Percentiles rank a stretch among this genome's conserved stretches.
Evolutionary conservation across 2,329 filamentous ascomycete genomes (phyloP).

Genomic region (Talaromyces rugulosus): DNA sequence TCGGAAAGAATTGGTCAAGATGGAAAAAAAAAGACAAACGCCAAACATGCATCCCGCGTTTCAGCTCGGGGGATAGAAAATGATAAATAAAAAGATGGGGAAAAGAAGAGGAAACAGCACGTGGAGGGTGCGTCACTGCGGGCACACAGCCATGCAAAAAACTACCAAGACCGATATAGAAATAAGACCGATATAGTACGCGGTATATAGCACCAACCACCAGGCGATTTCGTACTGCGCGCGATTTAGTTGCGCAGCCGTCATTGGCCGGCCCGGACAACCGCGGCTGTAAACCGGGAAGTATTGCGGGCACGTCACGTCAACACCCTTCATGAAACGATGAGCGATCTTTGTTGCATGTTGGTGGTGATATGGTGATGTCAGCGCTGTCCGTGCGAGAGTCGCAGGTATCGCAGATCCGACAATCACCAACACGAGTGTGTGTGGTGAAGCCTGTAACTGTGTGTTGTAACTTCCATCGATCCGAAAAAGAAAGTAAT

Average conservation of each 20-base stretch:
- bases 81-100: not conserved
- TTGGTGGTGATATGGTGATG: not conserved
- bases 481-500: not conserved
- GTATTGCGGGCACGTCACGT: not conserved
- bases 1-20: not conserved
- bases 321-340: not conserved
- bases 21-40: not conserved
- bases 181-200: too few relatives aligned
- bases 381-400: not conserved
- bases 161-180: too few relatives aligned
- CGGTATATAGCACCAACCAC: not conserved
- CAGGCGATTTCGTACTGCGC: not conserved
- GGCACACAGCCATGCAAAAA: not conserved
- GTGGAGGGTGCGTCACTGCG: not conserved
- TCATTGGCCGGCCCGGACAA: not conserved
- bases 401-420: not conserved
- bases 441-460: not conserved
- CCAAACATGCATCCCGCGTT: not conserved
- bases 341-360: not conserved
- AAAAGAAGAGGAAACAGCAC: not conserved
- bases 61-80: not conserved
- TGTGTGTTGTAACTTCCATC: not conserved
- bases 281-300: not conserved
- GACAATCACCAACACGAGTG: not conserved
- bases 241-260: not conserved